phyloP scores from a whole-genome alignment of 208 protist genomes.

The Trypanosoma avium region DNA sequence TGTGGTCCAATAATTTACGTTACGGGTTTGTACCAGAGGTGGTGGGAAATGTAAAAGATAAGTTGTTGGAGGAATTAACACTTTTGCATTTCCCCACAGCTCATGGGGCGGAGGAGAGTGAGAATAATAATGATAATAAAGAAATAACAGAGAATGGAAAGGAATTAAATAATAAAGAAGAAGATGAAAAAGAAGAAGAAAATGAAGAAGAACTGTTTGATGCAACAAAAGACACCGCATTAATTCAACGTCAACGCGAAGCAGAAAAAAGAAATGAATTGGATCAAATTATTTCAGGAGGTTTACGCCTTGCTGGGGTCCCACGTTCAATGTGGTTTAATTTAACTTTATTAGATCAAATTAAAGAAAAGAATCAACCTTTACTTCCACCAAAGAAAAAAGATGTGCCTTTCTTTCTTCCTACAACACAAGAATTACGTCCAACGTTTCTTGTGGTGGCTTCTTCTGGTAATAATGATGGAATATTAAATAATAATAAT shows the following conservation, averaged over 20 bases:
- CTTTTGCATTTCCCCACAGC: conserved; percentile 78
- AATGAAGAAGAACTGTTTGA: conserved; percentile 69
- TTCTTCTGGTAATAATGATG: conserved; percentile 26
- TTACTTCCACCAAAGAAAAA: conserved; percentile 89
- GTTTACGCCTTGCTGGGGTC: conserved; percentile 65
- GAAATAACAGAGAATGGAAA: conserved; percentile 10
- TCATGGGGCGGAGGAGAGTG: conserved; percentile 57
- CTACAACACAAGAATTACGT: conserved; percentile 75
- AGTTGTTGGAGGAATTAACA: conserved; percentile 46
- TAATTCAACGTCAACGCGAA: conserved; percentile 41
- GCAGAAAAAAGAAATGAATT: conserved; percentile 41
- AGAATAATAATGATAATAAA: conserved; percentile 32
- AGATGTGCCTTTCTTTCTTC: conserved; percentile 91
- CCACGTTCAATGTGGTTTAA: conserved; percentile 78
- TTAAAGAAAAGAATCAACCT: conserved; percentile 90
- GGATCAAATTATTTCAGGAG: conserved; percentile 55
- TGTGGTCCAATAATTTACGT: conserved; percentile 90
- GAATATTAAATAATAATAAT: no score
- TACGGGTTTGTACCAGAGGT: conserved; percentile 89
- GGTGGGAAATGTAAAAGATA: conserved; percentile 41
- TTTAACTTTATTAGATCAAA: conserved; percentile 83
- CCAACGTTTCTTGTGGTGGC: conserved; percentile 80
- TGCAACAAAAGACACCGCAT: conserved; percentile 55
- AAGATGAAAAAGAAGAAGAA: conserved; percentile 29
- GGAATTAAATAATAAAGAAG: neutral